Conservation (phyloP, 768 basidiomycete genomes). For the Leccinellum luteum region DNA sequence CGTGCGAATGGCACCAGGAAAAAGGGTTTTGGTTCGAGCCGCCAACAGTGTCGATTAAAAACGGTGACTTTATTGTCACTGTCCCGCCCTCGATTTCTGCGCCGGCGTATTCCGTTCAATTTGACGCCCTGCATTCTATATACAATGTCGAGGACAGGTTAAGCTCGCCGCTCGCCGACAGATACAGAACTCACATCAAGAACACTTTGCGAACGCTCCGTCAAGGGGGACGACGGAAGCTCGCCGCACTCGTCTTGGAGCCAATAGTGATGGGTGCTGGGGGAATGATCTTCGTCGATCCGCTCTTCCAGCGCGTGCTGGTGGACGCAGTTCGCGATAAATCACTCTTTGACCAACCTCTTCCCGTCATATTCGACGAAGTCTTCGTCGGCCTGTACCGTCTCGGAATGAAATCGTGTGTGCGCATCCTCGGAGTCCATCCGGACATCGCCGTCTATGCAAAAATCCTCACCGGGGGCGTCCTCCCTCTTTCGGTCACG, state of each 20-base stretch:
- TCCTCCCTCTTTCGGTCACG: conserved; percentile 83
- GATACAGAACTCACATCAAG: conserved; percentile 60
- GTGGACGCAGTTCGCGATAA: conserved; percentile 72
- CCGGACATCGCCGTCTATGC: conserved; percentile 93
- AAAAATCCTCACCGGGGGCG: conserved; percentile 91
- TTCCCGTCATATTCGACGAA: conserved; percentile 95
- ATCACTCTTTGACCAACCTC: conserved; percentile 41
- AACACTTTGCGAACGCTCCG: conserved; percentile 49
- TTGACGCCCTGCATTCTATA: conserved; percentile 49
- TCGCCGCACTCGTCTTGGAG: conserved; percentile 84
- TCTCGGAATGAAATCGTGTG: conserved; percentile 66
- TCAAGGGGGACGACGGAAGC: conserved; percentile 36
- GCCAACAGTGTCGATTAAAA: conserved; percentile 68
- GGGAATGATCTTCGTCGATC: conserved; percentile 97
- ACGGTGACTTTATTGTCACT: conserved; percentile 53
- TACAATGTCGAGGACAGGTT: conserved; percentile 73
- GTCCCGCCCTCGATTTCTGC: conserved; percentile 50
- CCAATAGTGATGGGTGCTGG: conserved; percentile 94
- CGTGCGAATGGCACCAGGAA: conserved; percentile 93
- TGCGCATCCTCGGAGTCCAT: conserved; percentile 60
- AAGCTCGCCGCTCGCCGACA: conserved; percentile 53
- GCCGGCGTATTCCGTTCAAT: conserved; percentile 20
- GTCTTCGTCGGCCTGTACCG: conserved; percentile 94
- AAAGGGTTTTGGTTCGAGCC: conserved; percentile 94
- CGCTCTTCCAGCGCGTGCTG: conserved; percentile 88